These are phyloP conservation scores for Ustilago xerochloae DNA, from an alignment of 1,284 basidiomycete genomes.

Conservation along the genomic window DNA sequence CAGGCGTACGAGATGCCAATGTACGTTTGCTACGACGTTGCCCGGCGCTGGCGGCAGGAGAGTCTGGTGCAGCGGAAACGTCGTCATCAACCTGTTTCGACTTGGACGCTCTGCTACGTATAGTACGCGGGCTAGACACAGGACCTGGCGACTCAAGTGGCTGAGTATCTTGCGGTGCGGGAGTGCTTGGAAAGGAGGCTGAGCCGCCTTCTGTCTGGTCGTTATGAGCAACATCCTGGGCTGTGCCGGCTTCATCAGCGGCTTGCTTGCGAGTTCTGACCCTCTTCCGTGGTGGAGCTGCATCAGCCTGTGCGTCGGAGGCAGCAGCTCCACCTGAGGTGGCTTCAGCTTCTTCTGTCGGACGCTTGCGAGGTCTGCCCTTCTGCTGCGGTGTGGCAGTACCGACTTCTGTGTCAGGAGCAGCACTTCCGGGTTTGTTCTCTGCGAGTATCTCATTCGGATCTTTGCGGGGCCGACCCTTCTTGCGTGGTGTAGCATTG, in stretches of 20 bases:
- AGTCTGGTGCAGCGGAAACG: constrained; percentile 2
- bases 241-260: too few relatives aligned
- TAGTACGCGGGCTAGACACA: background rate
- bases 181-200: background rate
- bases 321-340: too few relatives aligned
- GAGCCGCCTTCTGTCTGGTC: too few relatives aligned
- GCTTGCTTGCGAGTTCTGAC: too few relatives aligned
- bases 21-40: constrained; percentile 17
- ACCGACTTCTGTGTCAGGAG: background rate
- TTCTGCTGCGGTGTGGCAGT: too few relatives aligned
- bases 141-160: background rate
- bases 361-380: too few relatives aligned
- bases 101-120: background rate
- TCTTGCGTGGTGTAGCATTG: constrained; percentile 2
- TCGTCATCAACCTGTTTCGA: background rate
- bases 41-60: constrained; percentile 15
- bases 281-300: too few relatives aligned
- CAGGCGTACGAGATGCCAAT: background rate
- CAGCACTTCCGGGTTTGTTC: background rate
- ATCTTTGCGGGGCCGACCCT: constrained; percentile 19
- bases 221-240: too few relatives aligned
- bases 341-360: too few relatives aligned
- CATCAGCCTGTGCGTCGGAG: too few relatives aligned
- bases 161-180: background rate
- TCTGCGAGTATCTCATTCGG: constrained; percentile 4